Evolutionary conservation across 345 rosid species (phyloP).

Genomic region (Cardamine resedifolia): DNA sequence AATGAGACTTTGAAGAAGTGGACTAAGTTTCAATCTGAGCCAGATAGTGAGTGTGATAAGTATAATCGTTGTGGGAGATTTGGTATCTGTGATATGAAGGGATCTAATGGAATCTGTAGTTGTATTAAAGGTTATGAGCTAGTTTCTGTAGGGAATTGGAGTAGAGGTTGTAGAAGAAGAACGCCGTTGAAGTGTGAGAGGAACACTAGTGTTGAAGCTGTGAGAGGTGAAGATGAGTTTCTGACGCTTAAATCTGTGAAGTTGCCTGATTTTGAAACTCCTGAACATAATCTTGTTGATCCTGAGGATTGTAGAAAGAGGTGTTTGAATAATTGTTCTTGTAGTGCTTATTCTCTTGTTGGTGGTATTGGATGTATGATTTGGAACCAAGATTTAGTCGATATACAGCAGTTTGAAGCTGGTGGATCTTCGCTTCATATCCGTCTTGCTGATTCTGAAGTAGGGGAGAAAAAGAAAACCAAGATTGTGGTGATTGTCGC

Average conservation of each 20-base stretch:
- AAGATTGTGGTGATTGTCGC: conserved; percentile 41
- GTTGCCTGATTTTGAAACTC: conserved; percentile 50
- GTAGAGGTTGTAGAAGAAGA: conserved; percentile 55
- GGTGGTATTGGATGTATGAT: conserved; percentile 50
- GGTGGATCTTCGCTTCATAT: conserved; percentile 43
- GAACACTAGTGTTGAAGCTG: conserved; percentile 27
- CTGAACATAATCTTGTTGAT: conserved; percentile 24
- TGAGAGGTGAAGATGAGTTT: conserved; percentile 44
- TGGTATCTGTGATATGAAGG: conserved; percentile 47
- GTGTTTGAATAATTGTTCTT: conserved; percentile 53
- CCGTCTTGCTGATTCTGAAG: conserved; percentile 44
- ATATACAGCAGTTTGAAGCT: conserved; percentile 35
- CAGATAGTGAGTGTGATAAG: conserved; percentile 54
- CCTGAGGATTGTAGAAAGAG: conserved; percentile 39
- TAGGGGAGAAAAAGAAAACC: conserved; percentile 41
- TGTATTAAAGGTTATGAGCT: conserved; percentile 58
- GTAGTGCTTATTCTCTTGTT: conserved; percentile 47
- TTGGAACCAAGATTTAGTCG: conserved; percentile 47
- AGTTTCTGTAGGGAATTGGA: conserved; percentile 44
- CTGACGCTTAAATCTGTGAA: conserved; percentile 35
- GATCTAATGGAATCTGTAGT: conserved; percentile 42
- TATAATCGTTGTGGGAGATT: conserved; percentile 76
- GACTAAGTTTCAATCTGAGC: conserved; percentile 51
- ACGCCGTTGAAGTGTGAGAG: conserved; percentile 45
- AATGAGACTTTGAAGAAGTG: conserved; percentile 40